These are phyloP conservation scores for Pyricularia pennisetigena DNA, from an alignment of 2,329 filamentous ascomycete genomes.

Conservation along the genomic window DNA sequence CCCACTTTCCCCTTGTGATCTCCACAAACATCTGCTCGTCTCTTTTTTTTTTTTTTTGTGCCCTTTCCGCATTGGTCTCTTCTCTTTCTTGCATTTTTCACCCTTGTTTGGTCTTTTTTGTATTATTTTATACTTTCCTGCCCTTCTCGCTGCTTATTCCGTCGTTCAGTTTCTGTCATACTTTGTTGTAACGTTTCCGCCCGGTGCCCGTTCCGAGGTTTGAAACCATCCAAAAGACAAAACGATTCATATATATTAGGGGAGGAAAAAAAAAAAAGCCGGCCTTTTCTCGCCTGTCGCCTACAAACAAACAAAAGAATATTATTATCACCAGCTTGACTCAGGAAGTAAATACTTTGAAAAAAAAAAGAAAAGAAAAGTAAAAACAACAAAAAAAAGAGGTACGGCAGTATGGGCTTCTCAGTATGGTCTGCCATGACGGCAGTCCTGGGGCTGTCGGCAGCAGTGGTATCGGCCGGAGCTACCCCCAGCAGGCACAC, in stretches of 20 bases:
- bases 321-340: no score
- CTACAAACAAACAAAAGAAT: no score
- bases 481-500: neutral
- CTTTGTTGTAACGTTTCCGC: neutral
- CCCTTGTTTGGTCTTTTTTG: neutral
- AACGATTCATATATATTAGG: neutral
- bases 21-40: neutral
- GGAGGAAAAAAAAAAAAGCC: no score
- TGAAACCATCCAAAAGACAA: neutral
- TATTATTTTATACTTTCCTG: neutral
- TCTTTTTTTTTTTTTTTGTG: neutral
- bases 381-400: no score
- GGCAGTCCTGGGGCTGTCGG: neutral
- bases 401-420: neutral
- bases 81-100: neutral
- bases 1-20: neutral
- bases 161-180: neutral
- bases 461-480: neutral
- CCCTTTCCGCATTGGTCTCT: neutral
- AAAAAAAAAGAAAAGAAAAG: no score
- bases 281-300: no score
- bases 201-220: neutral
- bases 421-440: neutral
- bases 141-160: neutral
- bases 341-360: no score